These are phyloP conservation scores for Diaporthe australafricana DNA, from an alignment of 2,329 filamentous ascomycete genomes.

Conservation along the genomic window DNA sequence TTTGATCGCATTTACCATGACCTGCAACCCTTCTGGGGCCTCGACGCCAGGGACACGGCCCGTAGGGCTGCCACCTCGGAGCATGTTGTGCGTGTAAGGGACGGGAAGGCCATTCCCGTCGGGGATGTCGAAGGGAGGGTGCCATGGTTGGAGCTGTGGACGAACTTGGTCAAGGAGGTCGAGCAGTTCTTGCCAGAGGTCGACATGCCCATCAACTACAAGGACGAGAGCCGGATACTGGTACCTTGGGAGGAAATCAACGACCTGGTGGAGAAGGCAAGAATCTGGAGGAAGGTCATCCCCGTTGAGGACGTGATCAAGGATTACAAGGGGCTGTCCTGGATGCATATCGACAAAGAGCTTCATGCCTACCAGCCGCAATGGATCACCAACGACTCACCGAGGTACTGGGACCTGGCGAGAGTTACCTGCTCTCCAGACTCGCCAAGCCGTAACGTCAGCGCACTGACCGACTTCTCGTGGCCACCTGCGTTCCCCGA, in stretches of 20 bases:
- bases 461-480: constrained; percentile 51
- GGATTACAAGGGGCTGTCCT: constrained; percentile 53
- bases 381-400: constrained; percentile 58
- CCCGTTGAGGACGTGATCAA: constrained; percentile 57
- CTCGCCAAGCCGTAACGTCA: constrained; percentile 57
- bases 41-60: constrained; percentile 52
- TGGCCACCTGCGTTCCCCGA: constrained; percentile 38
- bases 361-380: constrained; percentile 54
- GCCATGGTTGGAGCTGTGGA: constrained; percentile 61
- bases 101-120: constrained; percentile 53
- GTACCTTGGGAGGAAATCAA: constrained; percentile 69
- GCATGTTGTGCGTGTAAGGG: constrained; percentile 60
- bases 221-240: constrained; percentile 73
- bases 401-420: constrained; percentile 69
- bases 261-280: constrained; percentile 60
- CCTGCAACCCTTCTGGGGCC: constrained; percentile 65
- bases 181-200: constrained; percentile 69
- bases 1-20: constrained; percentile 68
- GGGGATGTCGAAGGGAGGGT: constrained; percentile 56
- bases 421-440: constrained; percentile 68
- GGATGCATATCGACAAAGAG: constrained; percentile 48
- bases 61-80: constrained; percentile 55
- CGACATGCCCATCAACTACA: constrained; percentile 74
- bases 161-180: constrained; percentile 62
- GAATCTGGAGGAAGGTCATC: constrained; percentile 54